These are phyloP conservation scores for Pseudodiploospora longispora DNA, from an alignment of 2,329 filamentous ascomycete genomes.

Conservation along the genomic window DNA sequence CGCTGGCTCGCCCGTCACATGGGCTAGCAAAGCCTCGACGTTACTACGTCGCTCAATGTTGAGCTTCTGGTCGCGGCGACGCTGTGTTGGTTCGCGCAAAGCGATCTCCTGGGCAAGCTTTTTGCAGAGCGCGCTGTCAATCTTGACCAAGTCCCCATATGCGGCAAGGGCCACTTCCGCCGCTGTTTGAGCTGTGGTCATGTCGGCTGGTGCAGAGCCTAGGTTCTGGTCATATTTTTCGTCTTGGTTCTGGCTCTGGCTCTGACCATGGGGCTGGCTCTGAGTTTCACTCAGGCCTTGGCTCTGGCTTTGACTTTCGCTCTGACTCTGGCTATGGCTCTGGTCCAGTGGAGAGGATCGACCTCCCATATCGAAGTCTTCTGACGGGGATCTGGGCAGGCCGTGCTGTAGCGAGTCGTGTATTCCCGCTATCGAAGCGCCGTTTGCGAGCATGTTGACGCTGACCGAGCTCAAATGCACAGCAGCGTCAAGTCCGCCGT, in stretches of 20 bases:
- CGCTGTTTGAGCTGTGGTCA: conserved; percentile 26
- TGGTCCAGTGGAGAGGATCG: too few species aligned
- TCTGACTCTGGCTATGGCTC: too few species aligned
- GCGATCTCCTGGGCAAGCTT: conserved; percentile 42
- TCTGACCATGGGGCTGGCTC: too few species aligned
- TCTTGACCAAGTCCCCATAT: conserved; percentile 38
- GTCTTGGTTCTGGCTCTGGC: too few species aligned
- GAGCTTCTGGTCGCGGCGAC: conserved; percentile 44
- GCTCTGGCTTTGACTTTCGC: too few species aligned
- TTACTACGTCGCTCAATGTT: conserved; percentile 52
- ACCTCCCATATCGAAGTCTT: too few species aligned
- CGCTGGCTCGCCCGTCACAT: conserved; percentile 44
- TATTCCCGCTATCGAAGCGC: conserved; percentile 3
- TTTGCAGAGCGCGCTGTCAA: conserved; percentile 48
- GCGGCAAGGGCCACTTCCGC: conserved; percentile 38
- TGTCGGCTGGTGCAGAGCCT: conserved; percentile 12
- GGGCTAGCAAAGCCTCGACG: conserved; percentile 50
- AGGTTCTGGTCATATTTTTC: neutral
- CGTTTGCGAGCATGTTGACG: conserved; percentile 9
- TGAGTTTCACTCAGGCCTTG: too few species aligned
- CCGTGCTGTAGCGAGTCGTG: conserved; percentile 4
- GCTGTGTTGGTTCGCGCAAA: conserved; percentile 42
- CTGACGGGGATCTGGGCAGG: too few species aligned
- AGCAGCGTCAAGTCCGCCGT: too few species aligned
- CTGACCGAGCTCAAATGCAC: too few species aligned